Evolutionary conservation across 495 filamentous ascomycete genomes (phyloP).

Genomic region (Neurospora sp.): DNA sequence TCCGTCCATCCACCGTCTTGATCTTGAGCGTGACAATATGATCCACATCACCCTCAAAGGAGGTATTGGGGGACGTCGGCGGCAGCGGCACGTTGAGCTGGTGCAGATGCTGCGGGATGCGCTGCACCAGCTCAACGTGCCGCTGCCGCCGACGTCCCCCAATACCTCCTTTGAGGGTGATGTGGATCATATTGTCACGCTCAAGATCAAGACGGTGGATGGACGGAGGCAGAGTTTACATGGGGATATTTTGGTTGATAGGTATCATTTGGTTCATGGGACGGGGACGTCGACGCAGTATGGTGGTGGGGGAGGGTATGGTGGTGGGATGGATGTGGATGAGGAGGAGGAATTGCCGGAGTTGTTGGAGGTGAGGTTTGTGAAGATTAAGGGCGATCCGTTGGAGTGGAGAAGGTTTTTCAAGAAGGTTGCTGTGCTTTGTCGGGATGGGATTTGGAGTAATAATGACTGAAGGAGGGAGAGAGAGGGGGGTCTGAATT

Average conservation of each 20-base stretch:
- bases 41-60: too few species aligned
- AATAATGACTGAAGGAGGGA: constrained; percentile 12
- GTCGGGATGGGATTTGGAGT: constrained; percentile 69
- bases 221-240: constrained; percentile 67
- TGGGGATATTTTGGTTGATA: constrained; percentile 76
- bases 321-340: background rate
- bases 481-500: too few species aligned
- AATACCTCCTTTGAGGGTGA: constrained; percentile 7
- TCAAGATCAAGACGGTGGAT: constrained; percentile 69
- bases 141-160: constrained; percentile 43
- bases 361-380: constrained; percentile 78
- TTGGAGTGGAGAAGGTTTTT: constrained; percentile 96
- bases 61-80: too few species aligned
- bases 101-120: constrained; percentile 71
- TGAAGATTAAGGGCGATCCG: constrained; percentile 92
- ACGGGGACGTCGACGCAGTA: background rate
- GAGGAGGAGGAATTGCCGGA: constrained; percentile 57
- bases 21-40: too few species aligned
- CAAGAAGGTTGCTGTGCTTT: constrained; percentile 77
- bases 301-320: background rate
- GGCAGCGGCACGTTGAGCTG: too few species aligned
- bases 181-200: constrained; percentile 43
- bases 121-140: constrained; percentile 72
- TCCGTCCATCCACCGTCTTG: too few species aligned
- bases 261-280: constrained; percentile 33